phyloP scores from a whole-genome alignment of 257 asterid genomes.

The Striga asiatica region DNA sequence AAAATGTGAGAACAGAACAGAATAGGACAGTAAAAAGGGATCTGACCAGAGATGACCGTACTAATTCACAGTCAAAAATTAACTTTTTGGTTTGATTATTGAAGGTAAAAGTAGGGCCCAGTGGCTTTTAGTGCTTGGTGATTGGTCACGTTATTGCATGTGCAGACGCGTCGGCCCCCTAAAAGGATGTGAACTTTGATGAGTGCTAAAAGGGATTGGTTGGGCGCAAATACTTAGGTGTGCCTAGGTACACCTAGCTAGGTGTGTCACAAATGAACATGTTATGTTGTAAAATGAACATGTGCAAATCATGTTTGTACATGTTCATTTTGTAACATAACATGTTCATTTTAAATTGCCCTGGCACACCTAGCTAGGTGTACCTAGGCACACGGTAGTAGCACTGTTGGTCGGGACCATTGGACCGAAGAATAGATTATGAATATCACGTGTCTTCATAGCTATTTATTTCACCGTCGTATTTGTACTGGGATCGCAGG shows the following conservation, averaged over 20 bases:
- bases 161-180: slow-evolving; percentile 38
- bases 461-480: no score
- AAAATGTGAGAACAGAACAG: background rate
- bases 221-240: no score
- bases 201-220: background rate
- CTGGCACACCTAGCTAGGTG: no score
- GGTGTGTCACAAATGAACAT: no score
- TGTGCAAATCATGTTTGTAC: no score
- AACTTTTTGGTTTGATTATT: slow-evolving; percentile 50
- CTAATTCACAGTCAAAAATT: slow-evolving; percentile 25
- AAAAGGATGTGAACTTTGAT: background rate
- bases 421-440: background rate
- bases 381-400: no score
- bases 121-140: background rate
- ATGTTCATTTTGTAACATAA: no score
- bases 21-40: slow-evolving; percentile 12
- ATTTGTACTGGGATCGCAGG: no score
- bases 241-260: no score
- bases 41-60: background rate
- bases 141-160: slow-evolving; percentile 43
- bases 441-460: background rate
- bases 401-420: no score
- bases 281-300: no score
- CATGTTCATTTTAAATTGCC: no score
- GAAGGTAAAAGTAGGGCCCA: slow-evolving; percentile 24